Base-by-base conservation (phyloP, 345 rosid species). In the Ailanthus altissimus region DNA sequence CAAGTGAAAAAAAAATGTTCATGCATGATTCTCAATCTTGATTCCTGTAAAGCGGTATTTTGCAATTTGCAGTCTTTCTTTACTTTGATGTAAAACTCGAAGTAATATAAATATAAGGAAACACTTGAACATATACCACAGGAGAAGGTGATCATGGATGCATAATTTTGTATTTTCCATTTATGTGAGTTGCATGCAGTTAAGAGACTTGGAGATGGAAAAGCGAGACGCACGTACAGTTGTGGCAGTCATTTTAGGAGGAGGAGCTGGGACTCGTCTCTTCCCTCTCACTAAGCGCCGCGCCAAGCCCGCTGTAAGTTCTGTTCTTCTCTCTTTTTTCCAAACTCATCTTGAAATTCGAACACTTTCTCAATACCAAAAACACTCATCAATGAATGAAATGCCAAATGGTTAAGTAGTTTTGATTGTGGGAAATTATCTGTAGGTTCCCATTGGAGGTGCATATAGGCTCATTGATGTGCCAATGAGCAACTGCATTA, bases 181-280 rank as follows among this genome's bases (percentile, higher is more conserved):
- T 32, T 32, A 1, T 32, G 10, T 28, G 57, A 40, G 28, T 10
- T 78, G 45, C 40, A 45, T 86, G 86, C 76, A 92, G 99, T 78
- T 90, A 76, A 89, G 91, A 78, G 93, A 95, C 74, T 61, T 79
- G 54, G 94, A 89, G 77, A 74, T 85, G 84, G 97, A 90, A 69
- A 95, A 69, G 83, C 80, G 87, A 70, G 91, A 93, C 54, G 49
- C 96, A 15, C 83, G 91, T 64, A 93, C 99, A 0, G 98, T 93
- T 16, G 98, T 83, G 63, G 94, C 99, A 3, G 64, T 93, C 38
- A 89, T 95, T 79, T 88, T 95, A 57, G 99, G 99, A 76, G 99
- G 98, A 78, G 99, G 99, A 75, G 98, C 99, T 18, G 99, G 98
- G n/a, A 92, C 98, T 77, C 92, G 98, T n/a, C 97, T 95, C 60